Evolutionary conservation across 2,329 filamentous ascomycete genomes (phyloP).

Genomic region (Monilinia polystroma): DNA sequence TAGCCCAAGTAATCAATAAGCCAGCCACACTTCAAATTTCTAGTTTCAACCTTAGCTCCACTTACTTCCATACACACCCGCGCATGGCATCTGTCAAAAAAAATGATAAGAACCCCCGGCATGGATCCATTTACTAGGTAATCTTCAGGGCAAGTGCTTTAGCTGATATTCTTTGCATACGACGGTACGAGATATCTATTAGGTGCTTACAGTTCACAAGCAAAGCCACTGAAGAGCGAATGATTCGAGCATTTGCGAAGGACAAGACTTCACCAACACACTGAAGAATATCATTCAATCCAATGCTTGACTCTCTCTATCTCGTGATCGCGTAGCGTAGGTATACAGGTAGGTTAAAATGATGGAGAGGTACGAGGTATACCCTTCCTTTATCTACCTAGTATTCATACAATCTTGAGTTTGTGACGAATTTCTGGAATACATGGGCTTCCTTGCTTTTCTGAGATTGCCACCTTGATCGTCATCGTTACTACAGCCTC

Average conservation of each 20-base stretch:
- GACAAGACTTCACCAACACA: neutral
- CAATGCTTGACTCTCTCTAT: no score
- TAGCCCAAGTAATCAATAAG: no score
- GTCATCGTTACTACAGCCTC: neutral
- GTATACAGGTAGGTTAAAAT: no score
- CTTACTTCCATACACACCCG: neutral
- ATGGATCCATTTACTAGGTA: neutral
- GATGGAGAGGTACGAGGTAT: no score
- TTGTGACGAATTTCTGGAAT: neutral
- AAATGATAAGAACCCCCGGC: neutral
- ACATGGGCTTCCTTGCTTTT: constrained; percentile 7
- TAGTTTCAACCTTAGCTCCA: neutral
- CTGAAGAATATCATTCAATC: neutral
- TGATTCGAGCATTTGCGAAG: neutral
- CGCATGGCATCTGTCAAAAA: neutral
- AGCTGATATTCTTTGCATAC: neutral
- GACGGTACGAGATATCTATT: no score
- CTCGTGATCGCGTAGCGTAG: no score
- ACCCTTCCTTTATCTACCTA: neutral
- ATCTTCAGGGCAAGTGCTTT: neutral
- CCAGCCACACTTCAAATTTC: neutral
- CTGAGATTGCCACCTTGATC: neutral
- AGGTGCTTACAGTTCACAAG: neutral
- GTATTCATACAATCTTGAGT: neutral
- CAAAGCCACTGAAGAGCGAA: neutral